phyloP scores from a whole-genome alignment of 2,329 filamentous ascomycete genomes.

The Drechslerella coelobrocha region DNA sequence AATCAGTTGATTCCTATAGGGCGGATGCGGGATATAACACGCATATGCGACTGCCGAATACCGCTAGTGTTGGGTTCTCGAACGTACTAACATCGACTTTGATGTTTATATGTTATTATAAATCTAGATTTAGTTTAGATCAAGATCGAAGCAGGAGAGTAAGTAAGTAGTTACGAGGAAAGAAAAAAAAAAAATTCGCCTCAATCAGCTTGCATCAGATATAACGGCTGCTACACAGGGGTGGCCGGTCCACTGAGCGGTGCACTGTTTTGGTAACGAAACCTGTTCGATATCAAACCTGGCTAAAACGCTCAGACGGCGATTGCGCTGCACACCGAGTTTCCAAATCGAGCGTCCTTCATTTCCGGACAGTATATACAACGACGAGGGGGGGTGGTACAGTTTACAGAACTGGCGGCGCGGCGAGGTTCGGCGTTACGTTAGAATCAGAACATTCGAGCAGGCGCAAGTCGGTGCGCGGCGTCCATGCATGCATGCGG shows the following conservation, averaged over 20 bases:
- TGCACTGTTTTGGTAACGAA: slow-evolving; percentile 33
- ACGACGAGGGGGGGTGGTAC: neutral
- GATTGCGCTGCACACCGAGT: slow-evolving; percentile 27
- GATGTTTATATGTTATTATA: neutral
- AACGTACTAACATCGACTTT: neutral
- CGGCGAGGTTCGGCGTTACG: slow-evolving; percentile 1
- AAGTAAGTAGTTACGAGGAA: neutral
- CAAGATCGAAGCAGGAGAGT: neutral
- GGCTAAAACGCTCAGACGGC: slow-evolving; percentile 30
- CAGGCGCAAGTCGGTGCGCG: too few species aligned
- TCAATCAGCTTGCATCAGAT: slow-evolving; percentile 33
- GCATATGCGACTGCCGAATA: slow-evolving; percentile 23
- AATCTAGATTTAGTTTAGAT: slow-evolving; percentile 3
- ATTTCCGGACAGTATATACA: neutral
- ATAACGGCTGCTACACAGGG: slow-evolving; percentile 46
- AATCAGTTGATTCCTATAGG: slow-evolving; percentile 36
- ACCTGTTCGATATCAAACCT: slow-evolving; percentile 29
- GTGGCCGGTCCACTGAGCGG: slow-evolving; percentile 16
- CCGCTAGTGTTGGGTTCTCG: too few species aligned
- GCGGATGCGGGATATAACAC: neutral
- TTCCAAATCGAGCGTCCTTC: slow-evolving; percentile 30
- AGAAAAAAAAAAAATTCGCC: slow-evolving; percentile 23
- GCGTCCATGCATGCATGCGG: neutral
- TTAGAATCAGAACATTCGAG: neutral
- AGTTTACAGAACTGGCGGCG: neutral